Evolutionary conservation across 2,329 filamentous ascomycete species (phyloP), one percentile per base, ranked within the genome.

Genomic region (Zasmidium angulare): DNA sequence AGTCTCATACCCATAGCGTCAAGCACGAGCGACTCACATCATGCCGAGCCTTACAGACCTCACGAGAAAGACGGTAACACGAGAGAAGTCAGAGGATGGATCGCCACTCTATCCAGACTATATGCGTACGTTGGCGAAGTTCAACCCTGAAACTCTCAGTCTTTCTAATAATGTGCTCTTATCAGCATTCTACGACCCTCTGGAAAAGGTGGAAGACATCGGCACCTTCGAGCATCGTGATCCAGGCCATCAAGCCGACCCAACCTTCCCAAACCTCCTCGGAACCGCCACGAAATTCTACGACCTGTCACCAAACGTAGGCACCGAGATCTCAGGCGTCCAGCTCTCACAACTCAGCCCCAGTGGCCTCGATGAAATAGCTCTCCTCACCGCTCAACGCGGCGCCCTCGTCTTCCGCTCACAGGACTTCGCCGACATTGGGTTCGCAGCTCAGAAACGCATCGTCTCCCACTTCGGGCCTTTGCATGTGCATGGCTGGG

Each of bases 261-360:
- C 55, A 24, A 46, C 31, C 2, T 59, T 64, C 21, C 66, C 69
- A 6, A 63, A 70, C 40, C 63, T 70, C 3, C 62, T 69, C 4
- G 61, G 58, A 20, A 55, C 55, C 7, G 66, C 65, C n/a, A 64
- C 62, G 19, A 65, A 61, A 26, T 57, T 66, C 22, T 55, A 58
- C 21, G 68, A 73, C 20, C 59, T 72, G 19, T 68, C 63, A 12
- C 69, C 70, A n/a, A 63, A 68, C 55, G 62, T 63, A 51, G 58
- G 58, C 1, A 61, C 58, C 14, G 58, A 57, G 24, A 49, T 61
- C 17, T 20, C 49, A 20, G 58, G 54, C 40, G 47, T 61, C 1
- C 58, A 61, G 36, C 54, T 57, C 22, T 58, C 55, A 9, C 29
- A 61, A 26, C 43, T 62, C n/a, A 56, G 56, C n/a, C 46, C 47